Base-by-base conservation (phyloP, 2,329 filamentous ascomycete species). In the Xylaria sp. region DNA sequence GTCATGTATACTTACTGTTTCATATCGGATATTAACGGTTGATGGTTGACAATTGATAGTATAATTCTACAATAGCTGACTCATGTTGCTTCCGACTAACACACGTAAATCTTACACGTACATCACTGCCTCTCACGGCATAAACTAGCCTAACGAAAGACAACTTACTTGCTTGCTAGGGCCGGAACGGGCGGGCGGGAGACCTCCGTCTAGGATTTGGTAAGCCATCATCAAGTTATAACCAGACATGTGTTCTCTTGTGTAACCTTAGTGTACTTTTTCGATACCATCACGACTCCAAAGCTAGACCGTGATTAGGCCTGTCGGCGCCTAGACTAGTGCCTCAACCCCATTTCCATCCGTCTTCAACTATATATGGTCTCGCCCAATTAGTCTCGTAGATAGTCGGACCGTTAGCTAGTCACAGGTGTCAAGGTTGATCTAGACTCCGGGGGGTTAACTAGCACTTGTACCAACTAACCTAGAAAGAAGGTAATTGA, bases 111-210 rank as follows among this genome's bases (percentile, higher is more conserved):
- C 44, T 28, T 28, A 26, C 15, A n/a, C 17, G 57, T 38, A 11
- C 58, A 40, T 60, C 44, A 38, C 49, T 60, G 36, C 58, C 58
- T 36, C 49, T 60, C 44, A n/a, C 58, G 44, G 31, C n/a, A 13
- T 49, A 36, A 59, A 13, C 5, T 15, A 15, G 42, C 4, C 23
- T 4, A 49, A 26, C 2, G 46, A 49, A 28, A 49, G 49, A 17
- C 23, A 20, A 20, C 31, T 23, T 38, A 1, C 31, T 3, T 56
- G n/a, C 10, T 9, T 38, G 6, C 31, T 53, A 33, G 28, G 28
- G n/a, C 2, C 11, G n/a, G 28, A 31, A 28, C 15, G 23, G 6
- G 17, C 23, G 15, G 15, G 54, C 44, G 10, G 15, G 54, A 58
- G 10, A 17, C 44, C 44, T 26, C 15, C 20, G 7, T 56, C 28